Percentiles rank a stretch among this genome's conserved stretches.
phyloP scores from a whole-genome alignment of 176 grass and related monocot species.

The Elymus sibiricus region DNA sequence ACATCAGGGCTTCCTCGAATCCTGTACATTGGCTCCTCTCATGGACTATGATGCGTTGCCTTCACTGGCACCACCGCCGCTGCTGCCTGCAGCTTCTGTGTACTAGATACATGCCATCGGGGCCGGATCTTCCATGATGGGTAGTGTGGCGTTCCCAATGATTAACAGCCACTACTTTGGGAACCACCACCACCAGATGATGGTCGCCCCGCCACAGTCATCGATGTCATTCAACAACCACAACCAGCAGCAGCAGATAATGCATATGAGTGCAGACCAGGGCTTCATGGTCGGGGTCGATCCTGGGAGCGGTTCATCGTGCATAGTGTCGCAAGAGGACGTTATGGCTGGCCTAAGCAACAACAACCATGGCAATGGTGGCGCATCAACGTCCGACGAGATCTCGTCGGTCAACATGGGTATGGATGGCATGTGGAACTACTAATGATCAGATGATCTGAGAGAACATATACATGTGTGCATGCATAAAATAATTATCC shows the following conservation, averaged over 20 bases:
- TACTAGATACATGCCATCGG: not conserved
- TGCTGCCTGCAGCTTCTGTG: not conserved
- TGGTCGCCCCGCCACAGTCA: not conserved
- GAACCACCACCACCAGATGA: not conserved
- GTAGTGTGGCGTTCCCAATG: not conserved
- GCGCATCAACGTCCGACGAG: not conserved
- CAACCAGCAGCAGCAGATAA: not conserved
- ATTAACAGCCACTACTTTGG: not conserved
- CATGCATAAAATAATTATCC: not conserved
- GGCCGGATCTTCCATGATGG: not conserved
- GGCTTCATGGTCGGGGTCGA: not conserved
- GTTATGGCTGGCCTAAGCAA: not conserved
- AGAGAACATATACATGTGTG: too few species aligned
- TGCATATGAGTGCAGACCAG: not conserved
- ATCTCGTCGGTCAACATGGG: slow-evolving; percentile 15
- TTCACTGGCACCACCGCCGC: not conserved
- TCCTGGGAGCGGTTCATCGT: not conserved
- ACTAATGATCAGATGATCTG: not conserved
- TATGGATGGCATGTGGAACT: slow-evolving; percentile 22
- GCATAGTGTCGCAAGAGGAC: slow-evolving; percentile 30
- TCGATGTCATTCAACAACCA: not conserved
- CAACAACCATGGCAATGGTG: slow-evolving; percentile 5
- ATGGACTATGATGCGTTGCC: not conserved
- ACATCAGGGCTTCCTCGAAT: not conserved
- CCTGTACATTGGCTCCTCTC: not conserved